Conservation (phyloP, 352 stramenopile genomes). For the Phytophthora syringae region DNA sequence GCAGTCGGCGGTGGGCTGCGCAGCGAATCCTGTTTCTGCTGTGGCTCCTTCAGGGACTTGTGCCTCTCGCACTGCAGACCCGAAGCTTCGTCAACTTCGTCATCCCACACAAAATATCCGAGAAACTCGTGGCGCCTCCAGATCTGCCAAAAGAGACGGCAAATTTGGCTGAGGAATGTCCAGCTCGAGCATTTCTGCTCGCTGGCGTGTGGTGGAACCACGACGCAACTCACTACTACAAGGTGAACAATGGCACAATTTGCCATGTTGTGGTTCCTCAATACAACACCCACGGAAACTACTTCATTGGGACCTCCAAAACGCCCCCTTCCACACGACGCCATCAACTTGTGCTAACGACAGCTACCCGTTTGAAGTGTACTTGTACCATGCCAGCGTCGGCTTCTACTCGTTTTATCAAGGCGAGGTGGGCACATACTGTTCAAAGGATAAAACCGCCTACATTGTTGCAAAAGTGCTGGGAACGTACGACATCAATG, state of each 20-base stretch:
- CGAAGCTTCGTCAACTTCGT: background rate
- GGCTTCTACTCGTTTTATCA: constrained; percentile 34
- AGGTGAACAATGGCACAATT: background rate
- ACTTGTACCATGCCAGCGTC: constrained; percentile 38
- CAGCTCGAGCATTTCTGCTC: too few relatives aligned
- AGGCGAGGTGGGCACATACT: constrained; percentile 26
- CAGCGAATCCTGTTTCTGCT: background rate
- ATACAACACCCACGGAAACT: constrained; percentile 35
- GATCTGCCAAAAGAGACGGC: background rate
- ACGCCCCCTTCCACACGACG: constrained; percentile 11
- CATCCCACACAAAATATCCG: background rate
- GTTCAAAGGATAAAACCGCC: constrained; percentile 3
- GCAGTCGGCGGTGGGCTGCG: background rate
- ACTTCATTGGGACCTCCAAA: constrained; percentile 14
- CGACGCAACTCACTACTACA: constrained; percentile 27
- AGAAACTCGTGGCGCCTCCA: background rate
- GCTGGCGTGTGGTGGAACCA: constrained; percentile 31
- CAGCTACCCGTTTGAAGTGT: constrained; percentile 15
- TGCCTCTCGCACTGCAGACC: background rate
- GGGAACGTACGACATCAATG: constrained; percentile 25
- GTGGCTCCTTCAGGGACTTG: background rate
- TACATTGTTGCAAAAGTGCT: constrained; percentile 7
- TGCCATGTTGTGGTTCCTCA: constrained; percentile 33
- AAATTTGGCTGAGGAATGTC: constrained; percentile 1
- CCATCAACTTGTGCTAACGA: too few relatives aligned